Evolutionary conservation across 139 green algal species (phyloP).

Genomic region (Prasinococcaceae sp.): DNA sequence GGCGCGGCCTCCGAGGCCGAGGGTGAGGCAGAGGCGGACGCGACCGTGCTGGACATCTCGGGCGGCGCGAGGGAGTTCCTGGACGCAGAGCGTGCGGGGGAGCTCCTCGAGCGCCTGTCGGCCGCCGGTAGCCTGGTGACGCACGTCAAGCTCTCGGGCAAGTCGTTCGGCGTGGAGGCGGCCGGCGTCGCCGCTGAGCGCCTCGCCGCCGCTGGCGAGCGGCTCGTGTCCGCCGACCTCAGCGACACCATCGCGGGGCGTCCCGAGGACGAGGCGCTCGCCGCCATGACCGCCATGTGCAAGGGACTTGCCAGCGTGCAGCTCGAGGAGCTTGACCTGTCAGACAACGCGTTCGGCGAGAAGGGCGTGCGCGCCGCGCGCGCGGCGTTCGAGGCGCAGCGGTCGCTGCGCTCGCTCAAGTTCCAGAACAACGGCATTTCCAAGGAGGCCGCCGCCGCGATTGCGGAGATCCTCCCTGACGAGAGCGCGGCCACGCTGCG

Average conservation of each 20-base stretch:
- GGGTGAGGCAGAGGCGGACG: too few relatives aligned
- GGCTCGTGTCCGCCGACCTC: conserved; percentile 62
- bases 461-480: conserved; percentile 10
- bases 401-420: background rate
- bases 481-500: background rate
- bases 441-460: conserved; percentile 4
- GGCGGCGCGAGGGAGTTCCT: conserved; percentile 68
- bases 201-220: conserved; percentile 35
- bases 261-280: conserved; percentile 69
- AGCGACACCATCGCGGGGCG: conserved; percentile 77
- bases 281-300: conserved; percentile 49
- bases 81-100: conserved; percentile 43
- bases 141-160: conserved; percentile 74
- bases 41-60: conserved; percentile 75
- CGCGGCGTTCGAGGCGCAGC: background rate
- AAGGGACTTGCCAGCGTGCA: conserved; percentile 29
- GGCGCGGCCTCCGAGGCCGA: too few relatives aligned
- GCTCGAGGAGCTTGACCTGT: conserved; percentile 56
- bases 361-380: conserved; percentile 65
- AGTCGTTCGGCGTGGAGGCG: conserved; percentile 69
- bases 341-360: conserved; percentile 82
- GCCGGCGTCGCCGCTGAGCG: conserved; percentile 55
- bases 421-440: conserved; percentile 30
- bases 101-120: conserved; percentile 53
- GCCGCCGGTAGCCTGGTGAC: conserved; percentile 1